Percentiles rank a stretch among this genome's conserved stretches.
Evolutionary conservation across 1,139 yeast species (phyloP).

Genomic region (Magnusiomyces suaveolens): DNA sequence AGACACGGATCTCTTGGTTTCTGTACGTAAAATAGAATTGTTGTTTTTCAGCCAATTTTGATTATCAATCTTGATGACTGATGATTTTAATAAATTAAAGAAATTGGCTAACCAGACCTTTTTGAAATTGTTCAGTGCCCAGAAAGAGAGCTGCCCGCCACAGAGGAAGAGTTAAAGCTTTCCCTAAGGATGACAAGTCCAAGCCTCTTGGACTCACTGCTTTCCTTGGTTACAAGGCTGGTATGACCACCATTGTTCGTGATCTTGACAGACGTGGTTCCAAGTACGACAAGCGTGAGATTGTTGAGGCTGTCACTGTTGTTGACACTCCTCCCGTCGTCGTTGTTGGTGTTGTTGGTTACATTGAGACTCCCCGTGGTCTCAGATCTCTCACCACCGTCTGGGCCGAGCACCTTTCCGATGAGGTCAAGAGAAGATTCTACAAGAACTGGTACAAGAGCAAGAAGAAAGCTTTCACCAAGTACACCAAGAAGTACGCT

Average conservation of each 20-base stretch:
- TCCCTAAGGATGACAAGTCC: slow-evolving; percentile 97
- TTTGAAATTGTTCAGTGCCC: too few relatives aligned
- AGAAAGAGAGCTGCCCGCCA: slow-evolving; percentile 98
- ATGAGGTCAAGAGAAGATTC: slow-evolving; percentile 99
- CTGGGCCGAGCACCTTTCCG: slow-evolving; percentile 99
- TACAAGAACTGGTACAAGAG: slow-evolving; percentile 99
- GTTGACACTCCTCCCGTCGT: slow-evolving; percentile 99
- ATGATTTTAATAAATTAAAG: too few relatives aligned
- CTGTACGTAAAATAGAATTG: slow-evolving; percentile 35
- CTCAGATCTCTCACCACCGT: slow-evolving; percentile 98
- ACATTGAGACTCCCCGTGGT: slow-evolving; percentile 99
- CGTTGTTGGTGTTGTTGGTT: slow-evolving; percentile 99
- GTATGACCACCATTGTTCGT: slow-evolving; percentile 99
- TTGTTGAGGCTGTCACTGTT: slow-evolving; percentile 98
- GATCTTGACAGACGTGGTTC: slow-evolving; percentile 99
- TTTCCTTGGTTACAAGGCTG: slow-evolving; percentile 99
- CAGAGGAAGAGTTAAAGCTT: slow-evolving; percentile 98
- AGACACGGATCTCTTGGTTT: slow-evolving; percentile 99
- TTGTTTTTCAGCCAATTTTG: too few relatives aligned
- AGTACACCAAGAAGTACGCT: slow-evolving; percentile 98
- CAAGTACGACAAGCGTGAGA: slow-evolving; percentile 99
- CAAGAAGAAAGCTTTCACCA: slow-evolving; percentile 99
- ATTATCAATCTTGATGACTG: too few relatives aligned
- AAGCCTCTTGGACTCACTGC: slow-evolving; percentile 99
- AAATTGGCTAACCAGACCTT: too few relatives aligned